These are phyloP conservation scores for Diaporthe ilicicola DNA, from an alignment of 2,329 filamentous ascomycete genomes.

Conservation along the genomic window DNA sequence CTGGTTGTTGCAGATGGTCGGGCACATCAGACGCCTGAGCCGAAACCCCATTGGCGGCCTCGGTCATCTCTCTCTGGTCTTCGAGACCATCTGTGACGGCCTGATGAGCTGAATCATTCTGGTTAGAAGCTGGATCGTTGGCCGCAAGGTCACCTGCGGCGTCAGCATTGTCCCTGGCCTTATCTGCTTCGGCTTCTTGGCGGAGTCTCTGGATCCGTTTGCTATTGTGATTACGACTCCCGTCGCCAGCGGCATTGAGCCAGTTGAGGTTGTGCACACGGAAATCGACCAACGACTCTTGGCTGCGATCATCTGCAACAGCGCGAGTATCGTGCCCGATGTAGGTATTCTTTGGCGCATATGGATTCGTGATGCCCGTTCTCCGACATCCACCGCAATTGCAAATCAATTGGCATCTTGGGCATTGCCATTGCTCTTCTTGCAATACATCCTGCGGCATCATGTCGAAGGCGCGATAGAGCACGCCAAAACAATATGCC, in stretches of 20 bases:
- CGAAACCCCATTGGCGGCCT: conserved; percentile 29
- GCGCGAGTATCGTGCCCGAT: conserved; percentile 91
- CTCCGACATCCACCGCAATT: conserved; percentile 84
- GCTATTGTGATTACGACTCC: conserved; percentile 64
- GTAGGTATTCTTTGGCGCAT: conserved; percentile 85
- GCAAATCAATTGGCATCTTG: conserved; percentile 85
- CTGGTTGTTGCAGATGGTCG: conserved; percentile 33
- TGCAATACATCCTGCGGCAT: conserved; percentile 86
- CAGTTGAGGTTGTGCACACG: conserved; percentile 86
- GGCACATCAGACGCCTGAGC: not conserved
- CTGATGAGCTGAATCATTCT: conserved; percentile 41
- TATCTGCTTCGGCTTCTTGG: conserved; percentile 65
- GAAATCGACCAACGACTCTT: conserved; percentile 92
- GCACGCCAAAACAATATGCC: conserved; percentile 90
- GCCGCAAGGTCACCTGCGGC: conserved; percentile 37
- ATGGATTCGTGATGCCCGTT: conserved; percentile 73
- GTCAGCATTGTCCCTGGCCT: conserved; percentile 54
- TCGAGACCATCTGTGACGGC: conserved; percentile 40
- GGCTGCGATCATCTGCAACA: conserved; percentile 88
- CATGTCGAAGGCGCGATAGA: conserved; percentile 91
- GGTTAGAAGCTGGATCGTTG: conserved; percentile 39
- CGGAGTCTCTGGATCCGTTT: conserved; percentile 65
- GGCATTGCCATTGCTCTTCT: conserved; percentile 85
- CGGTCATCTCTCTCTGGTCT: conserved; percentile 47
- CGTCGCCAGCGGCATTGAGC: conserved; percentile 71